Percentiles rank a stretch among this genome's conserved stretches.
These are phyloP conservation scores for Penicillium robsamsonii DNA, from an alignment of 495 filamentous ascomycete species.

Conservation along the genomic window DNA sequence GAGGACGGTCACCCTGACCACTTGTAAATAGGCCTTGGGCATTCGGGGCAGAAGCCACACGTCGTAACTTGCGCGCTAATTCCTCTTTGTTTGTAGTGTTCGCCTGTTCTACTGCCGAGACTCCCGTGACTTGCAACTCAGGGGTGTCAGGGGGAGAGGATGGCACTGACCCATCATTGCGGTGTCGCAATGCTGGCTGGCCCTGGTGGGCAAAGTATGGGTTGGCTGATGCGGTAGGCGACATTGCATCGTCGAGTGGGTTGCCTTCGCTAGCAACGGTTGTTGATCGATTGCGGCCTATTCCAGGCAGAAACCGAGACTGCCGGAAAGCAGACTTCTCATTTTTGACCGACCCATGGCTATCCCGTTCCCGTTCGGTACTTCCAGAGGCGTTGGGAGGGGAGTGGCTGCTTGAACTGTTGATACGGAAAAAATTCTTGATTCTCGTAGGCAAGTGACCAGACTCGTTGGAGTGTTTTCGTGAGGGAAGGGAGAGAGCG, in stretches of 20 bases:
- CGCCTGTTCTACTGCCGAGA: slow-evolving; percentile 71
- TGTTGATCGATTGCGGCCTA: slow-evolving; percentile 75
- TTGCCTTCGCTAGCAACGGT: slow-evolving; percentile 95
- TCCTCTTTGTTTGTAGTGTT: slow-evolving; percentile 85
- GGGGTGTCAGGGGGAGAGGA: slow-evolving; percentile 96
- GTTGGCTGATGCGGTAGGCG: slow-evolving; percentile 91
- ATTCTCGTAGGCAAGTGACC: slow-evolving; percentile 81
- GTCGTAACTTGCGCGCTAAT: slow-evolving; percentile 82
- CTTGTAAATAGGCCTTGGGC: slow-evolving; percentile 86
- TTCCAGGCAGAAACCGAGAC: slow-evolving; percentile 75
- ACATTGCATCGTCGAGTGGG: slow-evolving; percentile 79
- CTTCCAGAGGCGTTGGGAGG: slow-evolving; percentile 39
- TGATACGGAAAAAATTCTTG: slow-evolving; percentile 98
- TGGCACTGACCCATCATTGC: slow-evolving; percentile 91
- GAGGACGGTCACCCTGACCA: slow-evolving; percentile 66
- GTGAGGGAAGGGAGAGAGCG: slow-evolving; percentile 44
- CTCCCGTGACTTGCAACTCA: slow-evolving; percentile 66
- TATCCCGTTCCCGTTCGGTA: slow-evolving; percentile 39
- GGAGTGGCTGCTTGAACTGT: slow-evolving; percentile 58
- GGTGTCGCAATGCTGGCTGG: slow-evolving; percentile 86
- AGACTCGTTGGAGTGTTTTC: slow-evolving; percentile 50
- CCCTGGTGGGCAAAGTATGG: slow-evolving; percentile 98
- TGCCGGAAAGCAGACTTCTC: slow-evolving; percentile 75
- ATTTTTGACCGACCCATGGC: slow-evolving; percentile 38
- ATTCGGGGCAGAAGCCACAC: slow-evolving; percentile 95